phyloP scores from a whole-genome alignment of 106 monocot species.

The Iris macrosiphon region DNA sequence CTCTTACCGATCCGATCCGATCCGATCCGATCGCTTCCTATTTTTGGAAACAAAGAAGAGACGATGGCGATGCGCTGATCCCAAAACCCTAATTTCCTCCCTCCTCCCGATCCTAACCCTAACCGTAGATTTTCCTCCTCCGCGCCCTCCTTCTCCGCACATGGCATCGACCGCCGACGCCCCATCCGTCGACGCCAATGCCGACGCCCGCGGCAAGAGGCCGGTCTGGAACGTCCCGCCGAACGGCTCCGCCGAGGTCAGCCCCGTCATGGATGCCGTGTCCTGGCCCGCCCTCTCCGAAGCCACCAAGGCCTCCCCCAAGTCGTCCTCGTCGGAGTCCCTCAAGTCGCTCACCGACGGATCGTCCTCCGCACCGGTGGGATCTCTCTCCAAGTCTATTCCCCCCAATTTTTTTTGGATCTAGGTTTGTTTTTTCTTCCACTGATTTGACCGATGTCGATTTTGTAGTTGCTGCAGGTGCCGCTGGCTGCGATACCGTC shows the following conservation, averaged over 20 bases:
- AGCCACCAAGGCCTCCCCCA: constrained; percentile 37
- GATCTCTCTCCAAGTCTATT: no score
- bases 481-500: constrained; percentile 14
- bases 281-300: constrained; percentile 84
- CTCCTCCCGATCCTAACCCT: neutral
- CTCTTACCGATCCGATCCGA: no score
- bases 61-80: no score
- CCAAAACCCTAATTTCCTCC: neutral
- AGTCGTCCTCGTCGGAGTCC: constrained; percentile 26
- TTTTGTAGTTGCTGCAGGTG: no score
- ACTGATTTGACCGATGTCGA: no score
- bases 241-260: constrained; percentile 41
- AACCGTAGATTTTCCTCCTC: no score
- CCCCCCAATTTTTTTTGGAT: no score
- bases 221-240: constrained; percentile 63
- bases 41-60: no score
- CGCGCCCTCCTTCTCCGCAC: no score
- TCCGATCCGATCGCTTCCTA: no score
- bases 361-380: constrained; percentile 10
- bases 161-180: constrained; percentile 5
- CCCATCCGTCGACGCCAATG: constrained; percentile 16
- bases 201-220: constrained; percentile 27
- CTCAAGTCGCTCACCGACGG: constrained; percentile 26
- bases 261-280: constrained; percentile 52
- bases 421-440: no score